These are phyloP conservation scores for Kodamaea neixiangensis DNA, from an alignment of 805 yeast genomes.

Conservation along the genomic window DNA sequence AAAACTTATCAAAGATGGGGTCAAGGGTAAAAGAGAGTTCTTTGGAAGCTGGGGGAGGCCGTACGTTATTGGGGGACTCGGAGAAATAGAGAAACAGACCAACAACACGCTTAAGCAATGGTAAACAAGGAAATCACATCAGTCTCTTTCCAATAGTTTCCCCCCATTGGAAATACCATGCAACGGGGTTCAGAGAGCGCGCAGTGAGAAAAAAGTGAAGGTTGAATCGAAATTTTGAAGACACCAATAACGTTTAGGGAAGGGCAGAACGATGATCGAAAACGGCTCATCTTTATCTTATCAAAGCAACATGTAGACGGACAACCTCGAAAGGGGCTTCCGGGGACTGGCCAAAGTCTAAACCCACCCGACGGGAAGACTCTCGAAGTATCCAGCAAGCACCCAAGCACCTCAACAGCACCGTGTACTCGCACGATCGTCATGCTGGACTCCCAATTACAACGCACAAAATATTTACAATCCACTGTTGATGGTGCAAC, in stretches of 20 bases:
- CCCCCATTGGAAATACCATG: neutral
- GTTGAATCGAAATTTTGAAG: neutral
- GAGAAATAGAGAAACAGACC: neutral
- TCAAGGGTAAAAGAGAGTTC: neutral
- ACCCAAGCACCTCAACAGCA: neutral
- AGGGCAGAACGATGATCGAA: slow-evolving; percentile 1
- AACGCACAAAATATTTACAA: neutral
- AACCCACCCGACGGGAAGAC: neutral
- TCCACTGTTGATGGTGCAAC: neutral
- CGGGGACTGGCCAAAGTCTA: neutral
- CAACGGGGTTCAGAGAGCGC: neutral
- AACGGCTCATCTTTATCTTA: slow-evolving; percentile 1
- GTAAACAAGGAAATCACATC: neutral
- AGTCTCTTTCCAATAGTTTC: neutral
- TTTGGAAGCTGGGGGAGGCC: neutral
- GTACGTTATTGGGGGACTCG: neutral
- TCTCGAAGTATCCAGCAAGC: neutral
- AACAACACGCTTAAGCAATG: neutral
- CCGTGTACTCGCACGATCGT: neutral
- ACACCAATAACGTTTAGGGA: neutral
- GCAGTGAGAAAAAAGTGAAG: neutral
- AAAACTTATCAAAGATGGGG: neutral
- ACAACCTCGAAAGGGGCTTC: neutral
- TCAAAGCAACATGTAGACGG: neutral
- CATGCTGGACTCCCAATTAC: neutral